Evolutionary conservation across 306 rosid genomes (phyloP).

Genomic region (Elaeagnus macrophylla): DNA sequence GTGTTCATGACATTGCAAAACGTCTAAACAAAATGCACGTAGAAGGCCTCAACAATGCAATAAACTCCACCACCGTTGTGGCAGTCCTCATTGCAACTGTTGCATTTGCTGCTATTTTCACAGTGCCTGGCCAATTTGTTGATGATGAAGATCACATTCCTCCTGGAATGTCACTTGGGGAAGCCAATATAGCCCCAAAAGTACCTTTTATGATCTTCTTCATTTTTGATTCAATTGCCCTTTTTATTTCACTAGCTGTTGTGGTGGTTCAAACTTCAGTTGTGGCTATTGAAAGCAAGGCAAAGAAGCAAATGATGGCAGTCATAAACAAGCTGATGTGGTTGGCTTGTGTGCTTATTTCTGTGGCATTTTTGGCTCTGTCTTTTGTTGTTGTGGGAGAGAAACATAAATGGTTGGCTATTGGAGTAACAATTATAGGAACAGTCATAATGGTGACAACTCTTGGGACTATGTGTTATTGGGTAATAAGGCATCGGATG

Average conservation of each 20-base stretch:
- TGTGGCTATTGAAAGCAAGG: conserved; percentile 89
- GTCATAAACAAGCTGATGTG: conserved; percentile 96
- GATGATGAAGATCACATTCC: conserved; percentile 48
- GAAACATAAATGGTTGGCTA: conserved; percentile 64
- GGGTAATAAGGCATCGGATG: conserved; percentile 82
- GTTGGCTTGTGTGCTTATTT: conserved; percentile 78
- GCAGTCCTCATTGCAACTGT: conserved; percentile 97
- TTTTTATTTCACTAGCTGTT: conserved; percentile 86
- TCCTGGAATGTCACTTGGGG: conserved; percentile 57
- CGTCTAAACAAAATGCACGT: conserved; percentile 87
- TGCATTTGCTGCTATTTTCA: conserved; percentile 89
- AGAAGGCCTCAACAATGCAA: conserved; percentile 93
- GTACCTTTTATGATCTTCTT: conserved; percentile 62
- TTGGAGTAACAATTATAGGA: conserved; percentile 75
- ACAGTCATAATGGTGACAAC: conserved; percentile 85
- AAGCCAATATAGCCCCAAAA: conserved; percentile 72
- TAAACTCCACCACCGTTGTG: conserved; percentile 87
- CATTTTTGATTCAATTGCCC: conserved; percentile 74
- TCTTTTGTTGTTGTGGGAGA: conserved; percentile 84
- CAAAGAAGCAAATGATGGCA: conserved; percentile 99
- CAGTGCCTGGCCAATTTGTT: conserved; percentile 83
- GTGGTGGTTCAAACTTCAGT: conserved; percentile 96
- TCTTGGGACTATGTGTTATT: conserved; percentile 79
- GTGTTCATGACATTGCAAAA: conserved; percentile 93
- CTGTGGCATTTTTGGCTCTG: conserved; percentile 81